Evolutionary conservation across 768 basidiomycete species (phyloP), one percentile per base, ranked within the genome.

Genomic region (Mycena rebaudengoi): DNA sequence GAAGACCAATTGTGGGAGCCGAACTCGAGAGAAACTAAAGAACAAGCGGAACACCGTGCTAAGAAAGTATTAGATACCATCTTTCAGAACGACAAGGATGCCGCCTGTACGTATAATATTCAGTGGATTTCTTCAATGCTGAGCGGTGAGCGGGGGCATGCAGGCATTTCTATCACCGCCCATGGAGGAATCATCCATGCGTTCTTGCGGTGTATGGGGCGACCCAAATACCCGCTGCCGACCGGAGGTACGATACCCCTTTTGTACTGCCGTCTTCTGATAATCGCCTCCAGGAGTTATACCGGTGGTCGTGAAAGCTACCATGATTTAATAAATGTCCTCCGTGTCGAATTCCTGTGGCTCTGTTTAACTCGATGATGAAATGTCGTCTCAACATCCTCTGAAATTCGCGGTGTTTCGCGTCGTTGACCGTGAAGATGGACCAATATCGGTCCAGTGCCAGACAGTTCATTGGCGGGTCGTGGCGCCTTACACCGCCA

Each of bases 131-230:
- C 20, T 8, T 20, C 11, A 45, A n/a, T 8, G 56, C 33, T 59
- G 30, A 32, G 35, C 40, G 43, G 37, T 37, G 33, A 28, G 5
- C 25, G n/a, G 32, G 43, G 14, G 7, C 45, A 39, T 12, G 7
- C 52, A 92, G 91, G 85, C 65, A 83, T 91, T 18, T 88, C 89
- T 5, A 83, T 91, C 60, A 90, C 89, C 1, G 84, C 86, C 1
- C 91, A 93, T 69, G 81, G 85, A 18, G 88, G 85, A 0, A 83
- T 88, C 62, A 88, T 89, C 41, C 81, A 82, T 43, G 86, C 83
- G 1, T 84, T 91, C 50, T 66, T 90, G 66, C 75, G 71, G 4
- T 80, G 80, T 0, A 73, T 86, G 28, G 84, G 79, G 5, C 81
- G 87, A n/a, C 70, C 71, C 2, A 60, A 53, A 10, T 87, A 84